Evolutionary conservation across 306 rosid species (phyloP), one percentile per base, ranked within the genome.

Genomic region (Glycine soja): DNA sequence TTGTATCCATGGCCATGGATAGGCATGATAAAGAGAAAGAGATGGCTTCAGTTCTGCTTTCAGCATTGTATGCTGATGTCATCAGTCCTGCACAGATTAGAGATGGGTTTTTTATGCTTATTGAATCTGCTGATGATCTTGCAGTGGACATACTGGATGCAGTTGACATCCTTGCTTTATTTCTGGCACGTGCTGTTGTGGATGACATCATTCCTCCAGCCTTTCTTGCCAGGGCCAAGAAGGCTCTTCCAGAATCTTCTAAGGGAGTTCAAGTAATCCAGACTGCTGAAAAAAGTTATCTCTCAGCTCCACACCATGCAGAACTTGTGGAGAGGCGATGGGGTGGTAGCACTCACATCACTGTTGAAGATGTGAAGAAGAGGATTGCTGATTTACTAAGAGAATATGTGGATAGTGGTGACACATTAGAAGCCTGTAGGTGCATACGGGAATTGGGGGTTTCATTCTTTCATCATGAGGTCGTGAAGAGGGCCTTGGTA

Each of bases 21-120:
- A 90, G 94, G 82, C 97, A 91, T 87, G 94, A 93, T 80, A 93
- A 90, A 80, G 97, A 93, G 88, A 93, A 91, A 85, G 97, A 93
- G 85, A 93, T 90, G 97, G 94, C 97, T 61, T 93, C 97, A 1
- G 93, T 93, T 82, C 76, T 93, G 71, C 94, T 93, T 71, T 93
- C 97, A 76, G 86, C 97, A 24, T 80, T 91, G 85, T 93, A 91
- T 84, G 97, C 90, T 59, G 97, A 88, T 90, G 94, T 91, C 62
- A 90, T 93, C 64, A 88, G 89, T 62, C 93, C 97, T 68, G 79
- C 77, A 52, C 97, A 93, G 84, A 93, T 93, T 63, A 86, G 89
- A 72, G 93, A 93, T 86, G 97, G 97, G 3, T 90, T 90, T 85
- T 91, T 90, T 82, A 87, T 93, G 71, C 92, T 93, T 70, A 90